A percentile compares a stretch with the other conserved stretches of the same genome.
Evolutionary conservation across 768 basidiomycete genomes (phyloP).

Genomic region (Ramaria sp.): DNA sequence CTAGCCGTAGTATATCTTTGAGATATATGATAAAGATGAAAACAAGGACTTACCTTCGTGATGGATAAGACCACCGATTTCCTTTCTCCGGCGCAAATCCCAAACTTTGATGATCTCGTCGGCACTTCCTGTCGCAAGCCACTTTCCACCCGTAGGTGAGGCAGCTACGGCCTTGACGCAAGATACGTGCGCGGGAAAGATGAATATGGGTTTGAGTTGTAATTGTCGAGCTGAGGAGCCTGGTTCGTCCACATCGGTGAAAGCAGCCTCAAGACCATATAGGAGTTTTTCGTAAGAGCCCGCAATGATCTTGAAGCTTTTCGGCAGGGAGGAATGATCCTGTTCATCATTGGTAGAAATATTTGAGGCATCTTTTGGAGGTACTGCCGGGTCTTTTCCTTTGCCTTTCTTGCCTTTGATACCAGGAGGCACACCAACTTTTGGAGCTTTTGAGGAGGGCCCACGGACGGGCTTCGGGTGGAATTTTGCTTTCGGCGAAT

Average conservation of each 20-base stretch:
- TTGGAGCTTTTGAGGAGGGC: not conserved
- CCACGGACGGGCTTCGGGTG: not conserved
- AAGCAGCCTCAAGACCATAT: slow-evolving; percentile 73
- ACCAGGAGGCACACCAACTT: not conserved
- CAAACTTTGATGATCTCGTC: slow-evolving; percentile 97
- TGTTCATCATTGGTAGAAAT: not conserved
- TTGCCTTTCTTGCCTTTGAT: not conserved
- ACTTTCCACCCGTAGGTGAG: slow-evolving; percentile 84
- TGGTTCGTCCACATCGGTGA: slow-evolving; percentile 14
- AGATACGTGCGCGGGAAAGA: slow-evolving; percentile 94
- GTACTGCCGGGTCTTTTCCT: not conserved
- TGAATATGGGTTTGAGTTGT: slow-evolving; percentile 71
- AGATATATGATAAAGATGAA: not conserved
- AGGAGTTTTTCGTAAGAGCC: slow-evolving; percentile 96
- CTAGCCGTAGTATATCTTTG: slow-evolving; percentile 28
- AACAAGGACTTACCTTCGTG: slow-evolving; percentile 60
- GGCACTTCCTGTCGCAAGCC: slow-evolving; percentile 91
- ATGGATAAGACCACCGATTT: slow-evolving; percentile 90
- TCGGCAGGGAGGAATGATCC: slow-evolving; percentile 27
- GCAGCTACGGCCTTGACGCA: slow-evolving; percentile 87
- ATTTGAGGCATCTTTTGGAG: not conserved
- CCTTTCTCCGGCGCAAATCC: slow-evolving; percentile 86
- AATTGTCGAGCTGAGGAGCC: slow-evolving; percentile 20
- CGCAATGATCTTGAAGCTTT: slow-evolving; percentile 74
- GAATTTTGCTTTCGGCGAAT: not conserved